Evolutionary conservation across 2,329 filamentous ascomycete species (phyloP).

Genomic region (Fusarium sp.): DNA sequence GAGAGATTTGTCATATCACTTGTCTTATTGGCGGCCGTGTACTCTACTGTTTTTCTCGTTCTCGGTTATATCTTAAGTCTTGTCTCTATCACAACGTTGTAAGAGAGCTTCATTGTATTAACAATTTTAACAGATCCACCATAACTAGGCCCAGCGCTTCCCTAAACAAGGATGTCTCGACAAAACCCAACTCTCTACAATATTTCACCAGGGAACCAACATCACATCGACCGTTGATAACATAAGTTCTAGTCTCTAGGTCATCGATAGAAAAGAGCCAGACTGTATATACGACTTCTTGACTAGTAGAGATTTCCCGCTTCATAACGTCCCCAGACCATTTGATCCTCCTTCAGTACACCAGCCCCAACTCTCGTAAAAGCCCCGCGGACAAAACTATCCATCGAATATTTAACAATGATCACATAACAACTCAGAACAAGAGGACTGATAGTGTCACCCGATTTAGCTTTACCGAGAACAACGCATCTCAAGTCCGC

Average conservation of each 20-base stretch:
- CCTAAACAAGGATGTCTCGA: no score
- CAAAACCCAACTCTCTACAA: no score
- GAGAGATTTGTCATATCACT: background rate
- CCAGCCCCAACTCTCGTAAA: background rate
- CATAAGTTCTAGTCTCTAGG: no score
- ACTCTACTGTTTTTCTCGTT: background rate
- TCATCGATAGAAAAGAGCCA: no score
- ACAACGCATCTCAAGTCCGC: background rate
- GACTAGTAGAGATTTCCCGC: background rate
- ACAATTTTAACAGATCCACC: background rate
- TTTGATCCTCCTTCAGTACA: background rate
- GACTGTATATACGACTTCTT: no score
- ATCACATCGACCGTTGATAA: no score
- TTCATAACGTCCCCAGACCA: background rate
- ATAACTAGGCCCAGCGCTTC: background rate
- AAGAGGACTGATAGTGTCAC: background rate
- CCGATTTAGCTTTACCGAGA: background rate
- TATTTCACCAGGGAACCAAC: no score
- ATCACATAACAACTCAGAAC: background rate
- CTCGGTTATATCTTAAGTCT: background rate
- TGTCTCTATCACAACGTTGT: background rate
- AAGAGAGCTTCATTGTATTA: background rate
- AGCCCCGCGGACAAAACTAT: background rate
- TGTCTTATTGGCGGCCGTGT: background rate
- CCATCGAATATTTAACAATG: background rate